Conservation (phyloP, 805 yeast species). For the Wickerhamomyces mucosus region DNA sequence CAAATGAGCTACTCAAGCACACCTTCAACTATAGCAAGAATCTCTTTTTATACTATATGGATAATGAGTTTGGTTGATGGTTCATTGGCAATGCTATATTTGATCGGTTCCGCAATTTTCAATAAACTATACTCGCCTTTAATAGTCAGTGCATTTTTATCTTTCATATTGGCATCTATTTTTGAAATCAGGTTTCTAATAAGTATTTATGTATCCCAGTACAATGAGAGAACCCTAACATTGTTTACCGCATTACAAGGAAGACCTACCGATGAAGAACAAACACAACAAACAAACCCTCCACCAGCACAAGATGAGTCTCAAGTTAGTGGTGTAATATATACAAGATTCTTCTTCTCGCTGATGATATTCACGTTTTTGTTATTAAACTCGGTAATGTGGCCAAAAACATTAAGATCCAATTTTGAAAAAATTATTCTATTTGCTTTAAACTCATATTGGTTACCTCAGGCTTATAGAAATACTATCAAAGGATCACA, state of each 20-base stretch:
- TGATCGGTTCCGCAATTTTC: slow-evolving; percentile 47
- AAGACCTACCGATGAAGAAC: slow-evolving; percentile 31
- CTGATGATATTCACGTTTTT: slow-evolving; percentile 47
- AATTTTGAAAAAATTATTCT: slow-evolving; percentile 49
- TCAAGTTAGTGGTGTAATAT: slow-evolving; percentile 45
- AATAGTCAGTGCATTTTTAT: slow-evolving; percentile 58
- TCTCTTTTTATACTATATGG: slow-evolving; percentile 62
- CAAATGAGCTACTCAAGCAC: slow-evolving; percentile 70
- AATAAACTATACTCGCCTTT: slow-evolving; percentile 55
- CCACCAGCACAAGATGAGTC: slow-evolving; percentile 35
- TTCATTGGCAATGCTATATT: slow-evolving; percentile 48
- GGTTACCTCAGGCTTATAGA: slow-evolving; percentile 85
- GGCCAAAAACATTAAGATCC: slow-evolving; percentile 51
- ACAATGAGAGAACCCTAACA: slow-evolving; percentile 59
- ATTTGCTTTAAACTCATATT: slow-evolving; percentile 52
- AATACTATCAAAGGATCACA: slow-evolving; percentile 63
- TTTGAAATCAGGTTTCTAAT: slow-evolving; percentile 72
- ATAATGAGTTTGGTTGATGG: slow-evolving; percentile 64
- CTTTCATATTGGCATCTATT: slow-evolving; percentile 59
- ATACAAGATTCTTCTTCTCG: slow-evolving; percentile 45
- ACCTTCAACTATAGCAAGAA: slow-evolving; percentile 68
- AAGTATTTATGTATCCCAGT: slow-evolving; percentile 57
- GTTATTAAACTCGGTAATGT: slow-evolving; percentile 44
- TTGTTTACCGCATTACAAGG: slow-evolving; percentile 63
- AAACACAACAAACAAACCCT: slow-evolving; percentile 2